Evolutionary conservation across 2,329 filamentous ascomycete genomes (phyloP).

Genomic region (Ascochyta koolunga): DNA sequence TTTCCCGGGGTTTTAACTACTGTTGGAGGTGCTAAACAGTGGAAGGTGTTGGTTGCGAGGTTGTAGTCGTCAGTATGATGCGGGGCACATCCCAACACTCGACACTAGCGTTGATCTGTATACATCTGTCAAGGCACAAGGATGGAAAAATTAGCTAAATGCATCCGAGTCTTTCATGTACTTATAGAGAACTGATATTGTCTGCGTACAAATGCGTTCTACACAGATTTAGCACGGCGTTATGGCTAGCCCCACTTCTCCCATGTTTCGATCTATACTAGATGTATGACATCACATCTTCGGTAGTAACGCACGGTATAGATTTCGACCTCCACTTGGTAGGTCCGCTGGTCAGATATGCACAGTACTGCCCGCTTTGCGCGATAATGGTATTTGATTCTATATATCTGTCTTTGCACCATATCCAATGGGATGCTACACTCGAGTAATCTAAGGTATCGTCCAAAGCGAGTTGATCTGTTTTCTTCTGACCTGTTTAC

Average conservation of each 20-base stretch:
- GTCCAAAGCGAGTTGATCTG: conserved; percentile 71
- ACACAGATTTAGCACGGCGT: conserved; percentile 1
- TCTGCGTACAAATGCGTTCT: not conserved
- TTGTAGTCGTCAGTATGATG: conserved; percentile 10
- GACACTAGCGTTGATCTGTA: not conserved
- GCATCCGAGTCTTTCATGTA: not conserved
- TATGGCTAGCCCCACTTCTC: not conserved
- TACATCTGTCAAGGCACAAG: conserved; percentile 52
- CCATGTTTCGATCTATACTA: not conserved
- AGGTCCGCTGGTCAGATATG: not conserved
- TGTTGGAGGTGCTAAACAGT: not conserved
- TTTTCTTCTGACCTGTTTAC: conserved; percentile 60
- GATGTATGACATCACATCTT: conserved; percentile 7
- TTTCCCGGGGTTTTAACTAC: not conserved
- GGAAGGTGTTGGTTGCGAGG: not conserved
- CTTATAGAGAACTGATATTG: not conserved
- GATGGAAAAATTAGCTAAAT: conserved; percentile 68
- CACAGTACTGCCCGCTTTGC: not conserved
- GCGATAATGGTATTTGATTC: not conserved
- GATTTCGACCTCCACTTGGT: not conserved
- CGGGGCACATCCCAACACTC: not conserved
- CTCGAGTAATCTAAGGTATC: conserved; percentile 37
- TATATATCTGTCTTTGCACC: not conserved
- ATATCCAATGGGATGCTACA: not conserved
- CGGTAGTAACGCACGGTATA: not conserved